Evolutionary conservation across 768 basidiomycete species (phyloP), one percentile per base, ranked within the genome.

Genomic region (Mycena metata): DNA sequence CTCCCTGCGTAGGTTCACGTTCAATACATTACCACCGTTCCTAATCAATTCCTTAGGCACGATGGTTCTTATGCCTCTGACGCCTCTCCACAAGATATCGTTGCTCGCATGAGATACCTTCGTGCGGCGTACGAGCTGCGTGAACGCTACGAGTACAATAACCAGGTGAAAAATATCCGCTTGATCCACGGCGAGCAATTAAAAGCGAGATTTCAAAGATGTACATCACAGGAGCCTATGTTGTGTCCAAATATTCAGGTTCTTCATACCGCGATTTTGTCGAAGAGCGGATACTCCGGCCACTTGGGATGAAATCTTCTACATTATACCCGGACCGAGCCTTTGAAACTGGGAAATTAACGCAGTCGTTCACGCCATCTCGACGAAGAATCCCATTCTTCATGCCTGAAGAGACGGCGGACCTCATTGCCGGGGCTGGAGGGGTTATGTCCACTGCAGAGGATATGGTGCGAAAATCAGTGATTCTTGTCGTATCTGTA

Each of bases 371-470:
- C 65, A 64, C 50, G n/a, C 43, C 60, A 19, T 51, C 42, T 15
- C 23, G 59, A 8, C 69, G 71, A 15, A 47, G 71, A 41, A 72
- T 72, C 41, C 69, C 69, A 17, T 64, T 67, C 39, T 70, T 65
- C 57, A 63, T 64, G 52, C 55, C 60, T 19, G 79, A 81, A 54
- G 69, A 77, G 0, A 64, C 39, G 7, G 72, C 63, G 8, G 70
- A 75, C 0, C 33, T 78, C 17, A 69, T 73, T 16, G 80, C 83
- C 5, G 85, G 84, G 7, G 66, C 84, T 0, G 83, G 82, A 2
- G 85, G 84, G 0, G 47, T 86, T n/a, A 82, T 85, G 33, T 83
- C 84, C 36, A 83, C 68, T 26, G 78, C 76, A 0, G 64, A 78
- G 19, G 85, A 86, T 41, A 77, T 87, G 80, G 85, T 82, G 35